Evolutionary conservation across 2,329 filamentous ascomycete genomes (phyloP).

Genomic region (Neophaeococcomyces mojaviensis): DNA sequence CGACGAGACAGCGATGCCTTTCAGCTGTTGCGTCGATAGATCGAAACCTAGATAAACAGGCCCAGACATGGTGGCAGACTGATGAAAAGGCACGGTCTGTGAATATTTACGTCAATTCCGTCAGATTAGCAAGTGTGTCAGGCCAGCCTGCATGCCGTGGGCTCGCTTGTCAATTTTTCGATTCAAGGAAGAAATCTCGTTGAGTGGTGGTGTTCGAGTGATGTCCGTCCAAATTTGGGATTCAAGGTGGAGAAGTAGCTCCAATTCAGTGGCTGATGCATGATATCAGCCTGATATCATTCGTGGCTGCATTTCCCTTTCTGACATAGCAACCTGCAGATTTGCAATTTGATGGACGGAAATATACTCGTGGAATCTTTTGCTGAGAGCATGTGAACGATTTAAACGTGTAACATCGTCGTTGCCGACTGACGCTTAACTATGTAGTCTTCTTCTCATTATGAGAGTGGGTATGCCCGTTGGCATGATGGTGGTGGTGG

Average conservation of each 20-base stretch:
- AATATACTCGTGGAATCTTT: neutral
- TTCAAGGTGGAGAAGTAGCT: slow-evolving; percentile 10
- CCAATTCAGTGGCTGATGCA: slow-evolving; percentile 2
- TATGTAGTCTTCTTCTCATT: slow-evolving; percentile 3
- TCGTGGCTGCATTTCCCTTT: neutral
- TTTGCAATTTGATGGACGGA: neutral
- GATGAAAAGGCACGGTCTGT: too few relatives aligned
- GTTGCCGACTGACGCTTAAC: slow-evolving; percentile 4
- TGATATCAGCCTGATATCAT: slow-evolving; percentile 24
- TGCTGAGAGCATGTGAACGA: neutral
- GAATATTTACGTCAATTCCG: too few relatives aligned
- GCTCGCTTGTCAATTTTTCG: too few relatives aligned
- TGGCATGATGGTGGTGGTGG: slow-evolving; percentile 29
- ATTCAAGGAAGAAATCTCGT: too few relatives aligned
- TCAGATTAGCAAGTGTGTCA: too few relatives aligned
- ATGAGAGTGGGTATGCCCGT: slow-evolving; percentile 10
- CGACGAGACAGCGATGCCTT: slow-evolving; percentile 81
- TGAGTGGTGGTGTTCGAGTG: neutral
- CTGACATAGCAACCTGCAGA: neutral
- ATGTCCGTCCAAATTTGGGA: neutral
- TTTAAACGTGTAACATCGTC: neutral
- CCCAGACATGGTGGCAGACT: slow-evolving; percentile 32
- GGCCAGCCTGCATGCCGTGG: too few relatives aligned
- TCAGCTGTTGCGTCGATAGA: slow-evolving; percentile 92
- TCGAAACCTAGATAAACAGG: slow-evolving; percentile 88